Evolutionary conservation across 2,329 filamentous ascomycete species (phyloP), one percentile per base, ranked within the genome.

Genomic region (Coniella lustricola): DNA sequence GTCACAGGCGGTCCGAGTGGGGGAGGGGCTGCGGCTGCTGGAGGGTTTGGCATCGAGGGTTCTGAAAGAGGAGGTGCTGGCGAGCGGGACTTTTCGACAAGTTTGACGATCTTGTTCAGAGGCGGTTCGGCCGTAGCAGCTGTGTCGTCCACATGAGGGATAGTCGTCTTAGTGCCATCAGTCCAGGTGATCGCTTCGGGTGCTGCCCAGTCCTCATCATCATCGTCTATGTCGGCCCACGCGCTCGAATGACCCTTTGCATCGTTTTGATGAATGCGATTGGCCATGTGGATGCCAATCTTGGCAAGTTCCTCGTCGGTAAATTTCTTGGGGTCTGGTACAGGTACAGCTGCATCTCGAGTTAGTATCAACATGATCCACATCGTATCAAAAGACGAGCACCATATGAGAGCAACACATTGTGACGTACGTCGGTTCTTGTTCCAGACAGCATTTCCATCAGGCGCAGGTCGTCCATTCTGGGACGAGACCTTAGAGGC

Each of bases 301-400:
- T 89, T 87, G 63, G 89, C 85, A 60, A 94, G 74, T 62, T 94
- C 88, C 63, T 94, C 88, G 58, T 94, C 88, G 3, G 88, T 91
- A 51, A 90, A 82, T 61, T 90, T 87, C 64, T 88, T 89, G 4
- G 85, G 82, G 52, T 89, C 85, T 7, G 84, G 81, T 7, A 77
- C 75, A 46, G 82, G 76, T 7, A 74, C 72, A 44, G 81, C 80
- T 85, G 57, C 32, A 41, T 42, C n/a, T 22, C 32, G 45, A 48
- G 39, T 53, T 39, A 16, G 63, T 56, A 48, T 54, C 44, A 41
- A 43, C 33, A 33, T 18, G 9, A 16, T 31, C 16, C 3, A 21
- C 39, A 10, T 8, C 3, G 39, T 12, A 32, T 3, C 18, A 16
- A 33, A 32, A n/a, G 8, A 25, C 9, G 22, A 41, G 22, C 29